Evolutionary conservation across 2,329 filamentous ascomycete species (phyloP), one percentile per base, ranked within the genome.

Genomic region (Malbranchea cinnamomea): DNA sequence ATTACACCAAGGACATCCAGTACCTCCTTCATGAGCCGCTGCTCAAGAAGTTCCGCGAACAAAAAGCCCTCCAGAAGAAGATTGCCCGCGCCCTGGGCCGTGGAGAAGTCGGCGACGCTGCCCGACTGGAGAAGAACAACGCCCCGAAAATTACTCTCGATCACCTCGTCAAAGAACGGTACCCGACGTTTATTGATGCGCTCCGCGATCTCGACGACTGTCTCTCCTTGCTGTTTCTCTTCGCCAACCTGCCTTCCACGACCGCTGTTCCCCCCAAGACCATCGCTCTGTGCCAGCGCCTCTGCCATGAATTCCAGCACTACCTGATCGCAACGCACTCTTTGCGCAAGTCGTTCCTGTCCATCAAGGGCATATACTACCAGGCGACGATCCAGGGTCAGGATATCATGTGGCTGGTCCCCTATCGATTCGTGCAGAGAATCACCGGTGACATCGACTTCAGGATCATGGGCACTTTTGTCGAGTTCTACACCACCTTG

Each of bases 321-420:
- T 98, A 93, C 58, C 68, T 98, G 39, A 98, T 98, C 50, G 71
- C 77, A 26, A 91, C 87, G 23, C 74, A 92, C 59, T 84, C 81
- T 46, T 63, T 98, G 44, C 79, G 82, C 49, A 95, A 94, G 63
- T 93, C 85, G 0, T 98, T 98, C 63, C 62, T 98, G 41, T 93
- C 84, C 2, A 95, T 98, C 60, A 98, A 98, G 67, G 89, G 89
- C 38, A 95, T 98, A 48, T 98, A 98, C 64, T 98, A 95, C 60
- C 87, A 95, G 61, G 89, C 87, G 14, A 94, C 78, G 30, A 91
- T 98, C 38, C 83, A 94, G 55, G 89, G 89, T 28, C 85, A 98
- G 60, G 87, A 95, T 48, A 79, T 98, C 28, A 66, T 95, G 41
- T 98, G 89, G 89, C 67, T 98, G 22, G 87, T 94, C 7, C 89